Conservation (phyloP, 805 yeast genomes). For the Isabelozyma pseudorhagii region DNA sequence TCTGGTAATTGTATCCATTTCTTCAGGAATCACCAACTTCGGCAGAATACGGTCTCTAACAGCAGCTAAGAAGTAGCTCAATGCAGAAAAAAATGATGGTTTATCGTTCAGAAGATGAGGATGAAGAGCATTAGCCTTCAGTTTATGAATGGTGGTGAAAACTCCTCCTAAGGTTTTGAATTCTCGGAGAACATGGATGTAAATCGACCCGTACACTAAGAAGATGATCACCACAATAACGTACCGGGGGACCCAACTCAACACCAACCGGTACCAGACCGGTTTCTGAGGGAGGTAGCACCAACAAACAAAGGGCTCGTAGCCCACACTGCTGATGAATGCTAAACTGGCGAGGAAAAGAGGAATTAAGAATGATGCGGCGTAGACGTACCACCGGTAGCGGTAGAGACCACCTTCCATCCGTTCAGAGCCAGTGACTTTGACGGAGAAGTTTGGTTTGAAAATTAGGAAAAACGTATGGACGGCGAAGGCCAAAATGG, state of each 20-base stretch:
- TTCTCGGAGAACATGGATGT: slow-evolving; percentile 66
- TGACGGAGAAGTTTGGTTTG: slow-evolving; percentile 48
- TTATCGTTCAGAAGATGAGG: slow-evolving; percentile 13
- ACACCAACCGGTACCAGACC: slow-evolving; percentile 65
- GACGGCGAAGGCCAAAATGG: slow-evolving; percentile 76
- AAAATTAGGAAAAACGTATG: slow-evolving; percentile 78
- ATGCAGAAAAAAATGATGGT: slow-evolving; percentile 33
- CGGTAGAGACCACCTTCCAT: slow-evolving; percentile 73
- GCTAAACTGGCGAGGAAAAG: slow-evolving; percentile 68
- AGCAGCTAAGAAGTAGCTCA: slow-evolving; percentile 22
- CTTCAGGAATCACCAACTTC: slow-evolving; percentile 25
- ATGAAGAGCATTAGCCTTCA: slow-evolving; percentile 5
- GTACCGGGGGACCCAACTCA: slow-evolving; percentile 84
- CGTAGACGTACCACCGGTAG: slow-evolving; percentile 56
- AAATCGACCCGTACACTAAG: slow-evolving; percentile 64
- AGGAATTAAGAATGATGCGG: slow-evolving; percentile 58
- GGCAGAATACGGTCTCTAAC: slow-evolving; percentile 24
- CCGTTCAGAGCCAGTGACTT: slow-evolving; percentile 35
- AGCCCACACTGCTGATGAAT: slow-evolving; percentile 55
- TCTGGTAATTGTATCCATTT: slow-evolving; percentile 2
- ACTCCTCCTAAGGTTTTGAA: slow-evolving; percentile 53
- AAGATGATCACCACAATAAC: slow-evolving; percentile 60
- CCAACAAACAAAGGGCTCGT: slow-evolving; percentile 65
- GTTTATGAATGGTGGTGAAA: slow-evolving; percentile 28
- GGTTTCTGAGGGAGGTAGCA: slow-evolving; percentile 76